Evolutionary conservation across 768 basidiomycete species (phyloP), one percentile per base, ranked within the genome.

Genomic region (Mycena chlorophos): DNA sequence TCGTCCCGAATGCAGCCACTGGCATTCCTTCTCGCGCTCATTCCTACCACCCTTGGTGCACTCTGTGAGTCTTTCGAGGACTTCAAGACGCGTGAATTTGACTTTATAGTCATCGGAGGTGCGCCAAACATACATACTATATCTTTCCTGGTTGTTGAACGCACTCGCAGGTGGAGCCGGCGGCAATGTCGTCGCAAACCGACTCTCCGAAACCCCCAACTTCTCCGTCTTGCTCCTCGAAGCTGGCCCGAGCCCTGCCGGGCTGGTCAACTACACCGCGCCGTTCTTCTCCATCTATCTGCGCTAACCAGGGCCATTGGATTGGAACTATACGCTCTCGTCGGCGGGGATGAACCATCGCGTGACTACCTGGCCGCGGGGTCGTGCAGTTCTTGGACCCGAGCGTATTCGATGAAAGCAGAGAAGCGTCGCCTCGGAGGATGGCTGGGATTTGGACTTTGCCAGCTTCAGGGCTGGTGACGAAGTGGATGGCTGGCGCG

Each of bases 291-390:
- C 3, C 12, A 16, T 54, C 16, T 54, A 12, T 30, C 46, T 54
- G 2, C 19, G 53, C 17, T 27, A 49, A 23, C 53, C 53, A 5
- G 53, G 53, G 20, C 53, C 53, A 22, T 20, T 54, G 3, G 53
- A 54, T 46, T 54, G 53, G 53, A 54, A 54, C 28, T 54, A 40
- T 19, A 54, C 53, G 28, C 27, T 54, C 20, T 8, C 53, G 1
- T 54, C 46, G n/a, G 22, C 37, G 17, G 53, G 53, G 14, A 43
- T 49, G 4, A 34, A 34, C 27, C 40, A 54, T 22, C 46, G 53
- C 17, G 20, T 39, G 25, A 10, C 48, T 14, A 54, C 31, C 20
- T 54, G 40, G 20, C 53, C 46, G 3, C 47, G 53, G n/a, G 53
- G 53, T 10, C 25, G 53, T 34, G n/a, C n/a, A n/a, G n/a, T n/a